Evolutionary conservation across 2,329 filamentous ascomycete species (phyloP).

Genomic region (Colletotrichum neosansevieriae): DNA sequence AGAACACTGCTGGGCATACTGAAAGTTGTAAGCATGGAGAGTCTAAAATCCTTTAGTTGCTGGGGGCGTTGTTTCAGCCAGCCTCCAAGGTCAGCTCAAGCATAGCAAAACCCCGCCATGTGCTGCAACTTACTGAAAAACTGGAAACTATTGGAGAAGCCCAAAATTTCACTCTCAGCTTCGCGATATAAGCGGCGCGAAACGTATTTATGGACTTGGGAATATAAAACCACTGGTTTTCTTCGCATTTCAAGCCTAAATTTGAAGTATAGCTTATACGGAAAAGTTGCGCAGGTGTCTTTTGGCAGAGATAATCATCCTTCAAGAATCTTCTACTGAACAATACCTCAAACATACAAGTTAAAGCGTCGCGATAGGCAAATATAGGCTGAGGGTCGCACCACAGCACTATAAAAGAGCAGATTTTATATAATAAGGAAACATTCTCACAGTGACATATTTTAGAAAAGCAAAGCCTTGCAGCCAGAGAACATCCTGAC

Average conservation of each 20-base stretch:
- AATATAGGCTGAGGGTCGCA: not conserved
- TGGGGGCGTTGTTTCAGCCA: not conserved
- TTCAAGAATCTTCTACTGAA: not conserved
- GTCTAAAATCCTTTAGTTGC: not conserved
- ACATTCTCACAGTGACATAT: not conserved
- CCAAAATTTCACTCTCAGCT: not conserved
- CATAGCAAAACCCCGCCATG: not conserved
- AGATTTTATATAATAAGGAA: not conserved
- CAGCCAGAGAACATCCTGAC: not conserved
- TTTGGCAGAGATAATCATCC: not conserved
- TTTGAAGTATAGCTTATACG: not conserved
- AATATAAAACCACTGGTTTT: not conserved
- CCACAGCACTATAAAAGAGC: not conserved
- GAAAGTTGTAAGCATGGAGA: not conserved
- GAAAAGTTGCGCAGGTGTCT: not conserved
- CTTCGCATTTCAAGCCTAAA: not conserved
- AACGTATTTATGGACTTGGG: not conserved
- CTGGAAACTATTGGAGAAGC: not conserved
- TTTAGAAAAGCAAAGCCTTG: not conserved
- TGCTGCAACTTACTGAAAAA: not conserved
- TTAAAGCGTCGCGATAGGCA: no score
- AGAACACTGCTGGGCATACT: not conserved
- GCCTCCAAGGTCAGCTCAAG: not conserved
- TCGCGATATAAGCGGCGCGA: not conserved
- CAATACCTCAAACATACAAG: not conserved